A percentile compares a stretch with the other conserved stretches of the same genome.
Conservation (phyloP, 176 grass and related monocot species). For the Olyra latifolia region DNA sequence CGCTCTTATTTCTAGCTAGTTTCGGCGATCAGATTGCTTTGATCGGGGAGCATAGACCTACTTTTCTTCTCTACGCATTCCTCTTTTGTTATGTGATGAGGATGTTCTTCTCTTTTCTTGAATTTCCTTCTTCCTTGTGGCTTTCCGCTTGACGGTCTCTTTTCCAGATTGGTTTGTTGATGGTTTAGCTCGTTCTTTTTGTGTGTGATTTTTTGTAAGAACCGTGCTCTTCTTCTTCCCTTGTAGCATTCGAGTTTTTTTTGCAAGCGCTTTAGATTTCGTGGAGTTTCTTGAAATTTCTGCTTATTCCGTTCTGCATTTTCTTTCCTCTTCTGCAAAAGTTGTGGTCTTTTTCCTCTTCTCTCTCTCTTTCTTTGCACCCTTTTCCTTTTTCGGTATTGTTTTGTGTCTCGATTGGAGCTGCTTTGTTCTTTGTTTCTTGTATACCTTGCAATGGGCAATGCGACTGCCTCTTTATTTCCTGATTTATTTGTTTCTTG, state of each 20-base stretch:
- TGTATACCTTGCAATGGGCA: not conserved
- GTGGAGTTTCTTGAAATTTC: slow-evolving; percentile 35
- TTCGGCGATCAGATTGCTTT: slow-evolving; percentile 5
- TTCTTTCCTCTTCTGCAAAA: slow-evolving; percentile 23
- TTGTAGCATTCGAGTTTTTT: not conserved
- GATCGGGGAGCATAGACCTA: not conserved
- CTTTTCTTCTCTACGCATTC: slow-evolving; percentile 1
- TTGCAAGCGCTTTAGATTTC: not conserved
- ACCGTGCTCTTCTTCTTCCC: not conserved
- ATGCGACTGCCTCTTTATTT: not conserved
- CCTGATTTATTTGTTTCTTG: slow-evolving; percentile 6
- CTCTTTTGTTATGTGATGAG: not conserved
- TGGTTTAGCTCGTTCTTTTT: not conserved
- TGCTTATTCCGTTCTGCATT: slow-evolving; percentile 13
- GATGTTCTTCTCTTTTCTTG: not conserved
- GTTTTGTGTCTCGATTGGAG: not conserved
- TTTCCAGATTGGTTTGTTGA: slow-evolving; percentile 1
- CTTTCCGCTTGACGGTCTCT: not conserved
- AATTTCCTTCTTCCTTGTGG: not conserved
- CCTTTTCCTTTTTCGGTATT: not conserved
- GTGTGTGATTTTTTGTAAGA: not conserved
- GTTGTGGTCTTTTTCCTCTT: not conserved
- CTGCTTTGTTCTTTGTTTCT: not conserved
- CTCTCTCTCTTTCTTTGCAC: not conserved
- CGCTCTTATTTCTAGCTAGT: not conserved